A percentile compares a stretch with the other conserved stretches of the same genome.
phyloP scores from a whole-genome alignment of 2,329 filamentous ascomycete species.

The Curvularia sp. region DNA sequence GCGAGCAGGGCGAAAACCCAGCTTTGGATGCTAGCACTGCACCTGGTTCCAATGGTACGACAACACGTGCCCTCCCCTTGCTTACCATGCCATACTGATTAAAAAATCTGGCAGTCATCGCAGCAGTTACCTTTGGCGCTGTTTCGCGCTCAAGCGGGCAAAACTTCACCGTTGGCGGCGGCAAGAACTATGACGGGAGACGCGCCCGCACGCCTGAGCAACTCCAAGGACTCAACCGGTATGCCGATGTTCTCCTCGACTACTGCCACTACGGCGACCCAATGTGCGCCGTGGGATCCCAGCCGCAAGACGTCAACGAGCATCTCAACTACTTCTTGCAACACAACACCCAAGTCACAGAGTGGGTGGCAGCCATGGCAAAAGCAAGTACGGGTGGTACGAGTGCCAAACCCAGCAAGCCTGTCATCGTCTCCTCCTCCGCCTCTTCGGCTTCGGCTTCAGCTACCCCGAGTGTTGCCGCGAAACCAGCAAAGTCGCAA shows the following conservation, averaged over 20 bases:
- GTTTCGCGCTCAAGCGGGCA: slow-evolving; percentile 33
- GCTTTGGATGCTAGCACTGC: slow-evolving; percentile 28
- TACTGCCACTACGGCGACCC: slow-evolving; percentile 70
- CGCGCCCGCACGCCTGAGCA: slow-evolving; percentile 31
- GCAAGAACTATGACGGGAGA: slow-evolving; percentile 31
- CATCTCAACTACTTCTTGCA: slow-evolving; percentile 65
- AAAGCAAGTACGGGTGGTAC: slow-evolving; percentile 19
- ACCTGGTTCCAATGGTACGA: slow-evolving; percentile 32
- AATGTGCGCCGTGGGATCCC: slow-evolving; percentile 65
- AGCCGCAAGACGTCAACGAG: slow-evolving; percentile 61
- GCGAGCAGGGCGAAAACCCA: slow-evolving; percentile 31
- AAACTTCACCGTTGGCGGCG: slow-evolving; percentile 36
- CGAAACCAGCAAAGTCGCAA: slow-evolving; percentile 10
- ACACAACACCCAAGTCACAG: slow-evolving; percentile 33
- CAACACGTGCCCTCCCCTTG: background rate
- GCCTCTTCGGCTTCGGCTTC: background rate
- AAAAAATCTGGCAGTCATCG: slow-evolving; percentile 26
- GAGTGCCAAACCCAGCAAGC: slow-evolving; percentile 22
- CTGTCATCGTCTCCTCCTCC: slow-evolving; percentile 6
- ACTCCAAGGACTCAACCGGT: slow-evolving; percentile 26
- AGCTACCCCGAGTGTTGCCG: slow-evolving; percentile 5
- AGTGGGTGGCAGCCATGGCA: slow-evolving; percentile 31
- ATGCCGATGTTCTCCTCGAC: slow-evolving; percentile 59
- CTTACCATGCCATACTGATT: background rate
- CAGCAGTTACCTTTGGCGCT: slow-evolving; percentile 38